phyloP scores from a whole-genome alignment of 140 eudicot species.

The Bidens hawaiensis region DNA sequence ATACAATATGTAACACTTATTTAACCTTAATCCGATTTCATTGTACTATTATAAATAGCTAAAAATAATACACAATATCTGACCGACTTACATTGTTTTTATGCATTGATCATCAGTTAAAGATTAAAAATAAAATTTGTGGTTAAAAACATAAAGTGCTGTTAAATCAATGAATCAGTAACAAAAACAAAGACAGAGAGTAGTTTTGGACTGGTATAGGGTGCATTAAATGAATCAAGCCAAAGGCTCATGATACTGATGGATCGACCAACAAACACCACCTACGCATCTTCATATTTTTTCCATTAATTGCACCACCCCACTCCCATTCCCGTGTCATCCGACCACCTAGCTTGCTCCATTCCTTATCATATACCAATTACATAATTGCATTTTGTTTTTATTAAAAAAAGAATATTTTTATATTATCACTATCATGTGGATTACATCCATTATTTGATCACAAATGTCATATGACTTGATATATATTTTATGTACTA shows the following conservation, averaged over 20 bases:
- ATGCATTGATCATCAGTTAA: no score
- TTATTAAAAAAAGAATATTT: not conserved
- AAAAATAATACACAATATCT: no score
- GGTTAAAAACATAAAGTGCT: no score
- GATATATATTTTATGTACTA: not conserved
- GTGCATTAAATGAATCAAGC: not conserved
- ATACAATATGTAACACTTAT: no score
- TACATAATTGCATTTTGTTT: not conserved
- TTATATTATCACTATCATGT: not conserved
- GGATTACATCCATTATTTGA: not conserved
- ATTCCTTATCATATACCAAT: not conserved
- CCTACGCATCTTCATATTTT: not conserved
- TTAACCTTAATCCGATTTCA: no score
- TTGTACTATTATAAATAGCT: no score
- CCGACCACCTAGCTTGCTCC: no score
- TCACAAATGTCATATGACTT: not conserved
- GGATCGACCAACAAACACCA: not conserved
- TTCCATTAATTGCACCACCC: not conserved
- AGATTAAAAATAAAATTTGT: no score
- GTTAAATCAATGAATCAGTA: not conserved
- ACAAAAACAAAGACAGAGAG: not conserved
- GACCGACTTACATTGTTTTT: no score
- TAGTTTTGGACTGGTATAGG: not conserved
- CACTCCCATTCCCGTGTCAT: no score
- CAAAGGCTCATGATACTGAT: not conserved